Evolutionary conservation across 345 rosid genomes (phyloP).

Genomic region (Camelina hispida): DNA sequence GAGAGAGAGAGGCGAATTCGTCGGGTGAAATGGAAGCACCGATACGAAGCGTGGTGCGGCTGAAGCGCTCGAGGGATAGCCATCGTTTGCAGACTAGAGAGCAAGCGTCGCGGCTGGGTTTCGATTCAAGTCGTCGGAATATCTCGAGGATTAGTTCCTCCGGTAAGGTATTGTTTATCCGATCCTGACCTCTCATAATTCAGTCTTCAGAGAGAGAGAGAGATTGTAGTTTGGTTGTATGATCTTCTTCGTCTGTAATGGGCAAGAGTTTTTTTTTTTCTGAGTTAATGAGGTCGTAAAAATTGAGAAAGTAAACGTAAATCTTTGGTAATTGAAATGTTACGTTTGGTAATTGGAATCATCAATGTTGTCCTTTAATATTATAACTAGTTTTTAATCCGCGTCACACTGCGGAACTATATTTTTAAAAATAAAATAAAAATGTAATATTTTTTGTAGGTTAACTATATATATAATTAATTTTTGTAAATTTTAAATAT

Average conservation of each 20-base stretch:
- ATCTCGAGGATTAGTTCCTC: slow-evolving; percentile 83
- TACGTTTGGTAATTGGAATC: neutral
- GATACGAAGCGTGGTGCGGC: slow-evolving; percentile 82
- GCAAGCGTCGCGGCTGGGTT: slow-evolving; percentile 72
- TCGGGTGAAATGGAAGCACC: slow-evolving; percentile 83
- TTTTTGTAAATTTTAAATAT: no score
- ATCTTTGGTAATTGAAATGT: no score
- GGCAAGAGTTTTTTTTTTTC: neutral
- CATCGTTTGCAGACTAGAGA: slow-evolving; percentile 95
- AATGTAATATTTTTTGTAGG: no score
- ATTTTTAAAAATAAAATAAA: no score
- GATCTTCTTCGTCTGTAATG: neutral
- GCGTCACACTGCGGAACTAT: no score
- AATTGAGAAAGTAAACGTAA: no score
- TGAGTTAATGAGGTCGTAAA: no score
- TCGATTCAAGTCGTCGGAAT: slow-evolving; percentile 69
- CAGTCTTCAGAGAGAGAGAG: neutral
- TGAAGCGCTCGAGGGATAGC: slow-evolving; percentile 75
- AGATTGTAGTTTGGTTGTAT: neutral
- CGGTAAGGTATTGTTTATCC: slow-evolving; percentile 74
- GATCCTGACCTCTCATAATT: slow-evolving; percentile 72
- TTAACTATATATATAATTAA: no score
- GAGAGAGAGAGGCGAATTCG: slow-evolving; percentile 58
- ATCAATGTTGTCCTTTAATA: neutral
- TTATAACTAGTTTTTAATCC: no score